Conservation (phyloP, 108 stramenopile genomes). For the Pseudonitzschia pungens region DNA sequence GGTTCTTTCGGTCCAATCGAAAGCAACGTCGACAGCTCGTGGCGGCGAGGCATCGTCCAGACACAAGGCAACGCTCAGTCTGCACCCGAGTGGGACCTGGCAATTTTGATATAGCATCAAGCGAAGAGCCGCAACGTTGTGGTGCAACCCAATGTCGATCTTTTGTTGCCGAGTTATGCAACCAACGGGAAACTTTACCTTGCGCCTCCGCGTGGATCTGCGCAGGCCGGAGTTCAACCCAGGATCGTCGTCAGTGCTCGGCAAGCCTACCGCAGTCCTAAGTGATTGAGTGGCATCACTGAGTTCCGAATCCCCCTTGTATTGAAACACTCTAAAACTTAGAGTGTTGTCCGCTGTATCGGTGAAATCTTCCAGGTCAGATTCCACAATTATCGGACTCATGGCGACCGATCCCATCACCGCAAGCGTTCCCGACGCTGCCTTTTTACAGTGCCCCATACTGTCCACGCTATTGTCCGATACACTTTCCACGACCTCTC, state of each 20-base stretch:
- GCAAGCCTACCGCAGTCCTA: constrained; percentile 1
- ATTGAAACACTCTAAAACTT: constrained; percentile 35
- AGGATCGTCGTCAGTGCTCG: background rate
- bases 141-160: constrained; percentile 22
- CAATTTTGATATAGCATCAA: constrained; percentile 43
- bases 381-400: constrained; percentile 41
- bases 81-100: constrained; percentile 14
- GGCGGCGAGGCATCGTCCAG: background rate
- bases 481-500: constrained; percentile 18
- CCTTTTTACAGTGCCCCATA: background rate
- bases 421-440: background rate
- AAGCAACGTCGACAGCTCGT: background rate
- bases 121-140: constrained; percentile 49
- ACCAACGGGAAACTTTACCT: constrained; percentile 41
- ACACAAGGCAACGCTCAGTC: constrained; percentile 17
- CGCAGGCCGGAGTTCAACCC: constrained; percentile 20
- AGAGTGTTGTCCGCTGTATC: background rate
- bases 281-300: constrained; percentile 24
- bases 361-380: constrained; percentile 25
- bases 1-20: constrained; percentile 2
- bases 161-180: constrained; percentile 30
- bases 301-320: constrained; percentile 6
- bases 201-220: constrained; percentile 42
- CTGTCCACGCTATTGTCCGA: constrained; percentile 10
- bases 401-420: background rate